Evolutionary conservation across 495 filamentous ascomycete genomes (phyloP).

Genomic region (Aspergillus sparsus): DNA sequence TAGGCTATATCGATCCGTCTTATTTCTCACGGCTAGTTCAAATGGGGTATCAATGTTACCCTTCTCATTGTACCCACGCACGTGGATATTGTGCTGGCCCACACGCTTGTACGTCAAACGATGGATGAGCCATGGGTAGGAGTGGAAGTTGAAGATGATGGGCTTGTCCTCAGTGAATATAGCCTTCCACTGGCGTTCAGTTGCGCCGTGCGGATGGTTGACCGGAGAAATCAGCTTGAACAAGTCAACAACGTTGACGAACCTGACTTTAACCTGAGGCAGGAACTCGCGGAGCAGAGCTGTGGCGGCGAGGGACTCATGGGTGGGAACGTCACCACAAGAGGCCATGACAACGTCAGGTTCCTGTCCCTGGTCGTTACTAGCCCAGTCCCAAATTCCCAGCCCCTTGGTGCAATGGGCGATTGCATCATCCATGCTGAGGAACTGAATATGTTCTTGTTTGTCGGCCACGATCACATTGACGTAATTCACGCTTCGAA

Average conservation of each 20-base stretch:
- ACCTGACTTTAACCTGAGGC: constrained; percentile 67
- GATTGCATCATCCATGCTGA: constrained; percentile 66
- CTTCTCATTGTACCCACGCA: constrained; percentile 75
- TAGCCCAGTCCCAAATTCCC: constrained; percentile 61
- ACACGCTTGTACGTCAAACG: constrained; percentile 69
- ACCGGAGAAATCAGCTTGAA: constrained; percentile 68
- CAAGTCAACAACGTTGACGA: constrained; percentile 73
- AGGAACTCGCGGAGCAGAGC: constrained; percentile 64
- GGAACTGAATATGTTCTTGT: constrained; percentile 71
- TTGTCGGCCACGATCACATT: constrained; percentile 77
- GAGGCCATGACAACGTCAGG: constrained; percentile 71
- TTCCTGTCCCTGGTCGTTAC: constrained; percentile 58
- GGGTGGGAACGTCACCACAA: constrained; percentile 70
- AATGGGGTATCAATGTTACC: constrained; percentile 77
- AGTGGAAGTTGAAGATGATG: constrained; percentile 79
- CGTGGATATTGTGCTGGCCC: constrained; percentile 62
- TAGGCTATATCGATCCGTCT: constrained; percentile 68
- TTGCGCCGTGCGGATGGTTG: constrained; percentile 68
- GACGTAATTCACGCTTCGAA: constrained; percentile 69
- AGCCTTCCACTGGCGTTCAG: constrained; percentile 60
- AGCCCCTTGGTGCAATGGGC: constrained; percentile 70
- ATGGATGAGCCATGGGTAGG: constrained; percentile 74
- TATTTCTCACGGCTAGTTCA: constrained; percentile 70
- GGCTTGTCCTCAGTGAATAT: constrained; percentile 68
- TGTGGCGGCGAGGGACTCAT: constrained; percentile 68